Conservation (phyloP, 306 rosid genomes). For the Lablab purpureus region DNA sequence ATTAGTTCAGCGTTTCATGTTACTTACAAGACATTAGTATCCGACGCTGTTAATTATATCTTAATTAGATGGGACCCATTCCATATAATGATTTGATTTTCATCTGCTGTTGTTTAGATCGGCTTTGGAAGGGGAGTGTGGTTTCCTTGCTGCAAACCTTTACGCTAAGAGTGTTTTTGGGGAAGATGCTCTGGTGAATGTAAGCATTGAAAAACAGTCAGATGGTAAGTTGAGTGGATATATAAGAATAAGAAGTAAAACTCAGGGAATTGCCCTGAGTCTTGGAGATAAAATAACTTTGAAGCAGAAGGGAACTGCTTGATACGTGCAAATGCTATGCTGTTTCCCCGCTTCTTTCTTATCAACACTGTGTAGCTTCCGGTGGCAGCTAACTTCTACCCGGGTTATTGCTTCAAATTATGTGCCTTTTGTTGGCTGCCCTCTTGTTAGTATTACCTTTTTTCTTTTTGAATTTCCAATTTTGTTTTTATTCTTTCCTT, state of each 20-base stretch:
- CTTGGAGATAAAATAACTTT: constrained; percentile 98
- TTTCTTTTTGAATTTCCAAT: constrained; percentile 45
- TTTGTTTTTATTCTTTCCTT: constrained; percentile 56
- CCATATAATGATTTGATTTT: constrained; percentile 36
- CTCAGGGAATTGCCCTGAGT: constrained; percentile 98
- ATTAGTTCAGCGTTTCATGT: constrained; percentile 6
- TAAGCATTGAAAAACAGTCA: constrained; percentile 90
- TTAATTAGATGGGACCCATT: constrained; percentile 4
- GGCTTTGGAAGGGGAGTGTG: constrained; percentile 97
- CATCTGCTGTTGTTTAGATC: constrained; percentile 61
- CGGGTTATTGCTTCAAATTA: constrained; percentile 40
- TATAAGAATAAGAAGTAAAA: constrained; percentile 99
- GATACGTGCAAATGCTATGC: constrained; percentile 43
- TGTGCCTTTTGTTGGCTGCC: constrained; percentile 53
- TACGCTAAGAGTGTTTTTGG: constrained; percentile 99
- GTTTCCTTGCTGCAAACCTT: constrained; percentile 93
- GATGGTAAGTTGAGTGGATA: constrained; percentile 94
- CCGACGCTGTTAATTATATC: neutral
- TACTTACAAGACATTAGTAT: constrained; percentile 6
- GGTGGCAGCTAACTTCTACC: constrained; percentile 49
- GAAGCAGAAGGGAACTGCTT: constrained; percentile 91
- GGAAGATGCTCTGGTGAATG: constrained; percentile 96
- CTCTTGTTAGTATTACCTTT: constrained; percentile 39
- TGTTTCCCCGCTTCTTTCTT: constrained; percentile 44
- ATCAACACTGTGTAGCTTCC: constrained; percentile 56